phyloP scores from a whole-genome alignment of 352 stramenopile genomes.

The Phytophthora foliorum region DNA sequence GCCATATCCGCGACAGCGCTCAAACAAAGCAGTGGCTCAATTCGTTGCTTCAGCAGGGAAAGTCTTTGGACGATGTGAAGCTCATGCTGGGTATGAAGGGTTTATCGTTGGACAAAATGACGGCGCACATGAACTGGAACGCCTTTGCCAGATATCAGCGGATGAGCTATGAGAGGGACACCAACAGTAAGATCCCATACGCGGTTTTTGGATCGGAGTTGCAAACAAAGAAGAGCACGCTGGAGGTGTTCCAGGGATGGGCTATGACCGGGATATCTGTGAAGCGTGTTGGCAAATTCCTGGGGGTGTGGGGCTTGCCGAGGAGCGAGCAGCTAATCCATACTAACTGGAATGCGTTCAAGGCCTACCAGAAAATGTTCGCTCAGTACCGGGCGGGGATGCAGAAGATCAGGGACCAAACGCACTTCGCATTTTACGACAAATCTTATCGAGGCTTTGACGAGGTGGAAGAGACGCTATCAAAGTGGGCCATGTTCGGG shows the following conservation, averaged over 20 bases:
- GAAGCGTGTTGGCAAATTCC: neutral
- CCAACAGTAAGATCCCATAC: neutral
- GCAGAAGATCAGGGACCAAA: neutral
- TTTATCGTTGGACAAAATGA: neutral
- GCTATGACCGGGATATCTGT: neutral
- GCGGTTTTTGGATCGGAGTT: neutral
- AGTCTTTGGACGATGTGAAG: neutral
- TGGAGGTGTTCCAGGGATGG: constrained; percentile 1
- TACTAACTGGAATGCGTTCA: constrained; percentile 16
- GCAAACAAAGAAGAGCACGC: constrained; percentile 5
- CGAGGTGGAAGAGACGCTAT: neutral
- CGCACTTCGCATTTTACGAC: neutral
- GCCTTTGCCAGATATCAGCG: constrained; percentile 7
- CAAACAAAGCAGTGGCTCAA: constrained; percentile 5
- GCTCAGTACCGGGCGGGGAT: neutral
- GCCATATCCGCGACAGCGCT: neutral
- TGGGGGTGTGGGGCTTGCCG: constrained; percentile 1
- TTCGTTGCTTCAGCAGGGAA: neutral
- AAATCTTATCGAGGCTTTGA: neutral
- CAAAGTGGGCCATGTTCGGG: neutral
- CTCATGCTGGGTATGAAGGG: neutral
- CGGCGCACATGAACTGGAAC: constrained; percentile 5
- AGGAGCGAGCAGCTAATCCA: neutral
- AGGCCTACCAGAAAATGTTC: constrained; percentile 9
- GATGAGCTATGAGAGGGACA: neutral